phyloP scores from a whole-genome alignment of 1,139 yeast genomes.

The Candida albicans region DNA sequence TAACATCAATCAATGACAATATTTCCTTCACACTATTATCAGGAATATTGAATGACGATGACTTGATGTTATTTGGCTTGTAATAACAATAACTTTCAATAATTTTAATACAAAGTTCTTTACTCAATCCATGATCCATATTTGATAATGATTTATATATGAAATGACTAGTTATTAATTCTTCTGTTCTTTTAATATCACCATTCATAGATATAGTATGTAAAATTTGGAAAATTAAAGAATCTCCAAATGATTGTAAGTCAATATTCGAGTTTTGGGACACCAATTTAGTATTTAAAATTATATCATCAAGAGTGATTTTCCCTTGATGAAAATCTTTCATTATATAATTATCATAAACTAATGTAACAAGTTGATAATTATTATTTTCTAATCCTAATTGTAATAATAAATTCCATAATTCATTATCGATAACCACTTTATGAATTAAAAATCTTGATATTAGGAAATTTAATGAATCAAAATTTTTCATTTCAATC shows the following conservation, averaged over 20 bases:
- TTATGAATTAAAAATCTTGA: slow-evolving; percentile 1
- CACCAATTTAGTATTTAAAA: slow-evolving; percentile 17
- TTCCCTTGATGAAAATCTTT: slow-evolving; percentile 23
- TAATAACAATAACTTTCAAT: slow-evolving; percentile 41
- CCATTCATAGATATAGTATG: slow-evolving; percentile 38
- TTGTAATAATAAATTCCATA: slow-evolving; percentile 27
- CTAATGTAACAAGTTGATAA: slow-evolving; percentile 27
- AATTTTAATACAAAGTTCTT: slow-evolving; percentile 33
- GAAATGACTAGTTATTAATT: slow-evolving; percentile 39
- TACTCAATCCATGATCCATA: slow-evolving; percentile 19
- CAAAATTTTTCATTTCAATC: slow-evolving; percentile 4
- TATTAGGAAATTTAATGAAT: not conserved
- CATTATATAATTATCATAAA: slow-evolving; percentile 35
- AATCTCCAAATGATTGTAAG: slow-evolving; percentile 17
- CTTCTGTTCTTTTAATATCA: slow-evolving; percentile 36
- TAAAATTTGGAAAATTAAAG: slow-evolving; percentile 25
- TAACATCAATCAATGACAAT: slow-evolving; percentile 34
- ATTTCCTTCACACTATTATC: slow-evolving; percentile 25
- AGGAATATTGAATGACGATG: slow-evolving; percentile 3
- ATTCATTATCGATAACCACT: slow-evolving; percentile 15
- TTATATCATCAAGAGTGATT: slow-evolving; percentile 25
- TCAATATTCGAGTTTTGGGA: slow-evolving; percentile 4
- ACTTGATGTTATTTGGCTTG: slow-evolving; percentile 13
- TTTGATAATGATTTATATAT: slow-evolving; percentile 35
- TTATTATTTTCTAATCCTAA: slow-evolving; percentile 25